phyloP scores from a whole-genome alignment of 495 filamentous ascomycete genomes.

The Opeltia flavorubescens region DNA sequence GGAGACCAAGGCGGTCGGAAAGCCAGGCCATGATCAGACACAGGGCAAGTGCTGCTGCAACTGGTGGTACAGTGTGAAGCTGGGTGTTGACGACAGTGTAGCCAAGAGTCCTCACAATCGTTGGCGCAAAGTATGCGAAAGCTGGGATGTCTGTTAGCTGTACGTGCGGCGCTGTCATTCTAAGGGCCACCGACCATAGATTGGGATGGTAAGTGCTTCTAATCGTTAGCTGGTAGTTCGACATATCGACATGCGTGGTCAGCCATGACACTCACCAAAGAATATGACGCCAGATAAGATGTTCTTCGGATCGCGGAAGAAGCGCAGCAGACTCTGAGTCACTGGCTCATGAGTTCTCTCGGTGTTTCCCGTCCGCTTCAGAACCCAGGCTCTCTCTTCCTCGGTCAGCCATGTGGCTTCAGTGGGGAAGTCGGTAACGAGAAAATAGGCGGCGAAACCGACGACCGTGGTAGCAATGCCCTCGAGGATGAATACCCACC shows the following conservation, averaged over 20 bases:
- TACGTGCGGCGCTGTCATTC: neutral
- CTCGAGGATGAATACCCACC: constrained; percentile 31
- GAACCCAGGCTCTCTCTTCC: constrained; percentile 13
- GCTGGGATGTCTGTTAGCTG: neutral
- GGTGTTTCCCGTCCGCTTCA: constrained; percentile 7
- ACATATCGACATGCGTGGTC: neutral
- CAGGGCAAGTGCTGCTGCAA: constrained; percentile 33
- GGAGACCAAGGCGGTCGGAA: constrained; percentile 44
- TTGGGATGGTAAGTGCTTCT: constrained; percentile 14
- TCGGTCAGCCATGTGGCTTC: constrained; percentile 17
- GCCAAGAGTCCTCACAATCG: constrained; percentile 28
- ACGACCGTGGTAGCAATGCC: constrained; percentile 15
- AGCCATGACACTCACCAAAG: constrained; percentile 11
- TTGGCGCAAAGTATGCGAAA: constrained; percentile 20
- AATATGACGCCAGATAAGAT: constrained; percentile 17
- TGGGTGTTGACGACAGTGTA: constrained; percentile 36
- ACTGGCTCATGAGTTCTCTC: neutral
- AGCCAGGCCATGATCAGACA: constrained; percentile 42
- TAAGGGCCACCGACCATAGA: constrained; percentile 6
- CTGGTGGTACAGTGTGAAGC: constrained; percentile 32
- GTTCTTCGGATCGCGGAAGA: constrained; percentile 14
- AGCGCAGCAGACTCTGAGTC: constrained; percentile 3
- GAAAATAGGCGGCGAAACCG: constrained; percentile 17
- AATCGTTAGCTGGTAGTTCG: neutral
- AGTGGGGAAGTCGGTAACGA: constrained; percentile 23